A percentile compares a stretch with the other conserved stretches of the same genome.
Evolutionary conservation across 805 yeast species (phyloP).

Genomic region (Saccharomycopsis javanensis): DNA sequence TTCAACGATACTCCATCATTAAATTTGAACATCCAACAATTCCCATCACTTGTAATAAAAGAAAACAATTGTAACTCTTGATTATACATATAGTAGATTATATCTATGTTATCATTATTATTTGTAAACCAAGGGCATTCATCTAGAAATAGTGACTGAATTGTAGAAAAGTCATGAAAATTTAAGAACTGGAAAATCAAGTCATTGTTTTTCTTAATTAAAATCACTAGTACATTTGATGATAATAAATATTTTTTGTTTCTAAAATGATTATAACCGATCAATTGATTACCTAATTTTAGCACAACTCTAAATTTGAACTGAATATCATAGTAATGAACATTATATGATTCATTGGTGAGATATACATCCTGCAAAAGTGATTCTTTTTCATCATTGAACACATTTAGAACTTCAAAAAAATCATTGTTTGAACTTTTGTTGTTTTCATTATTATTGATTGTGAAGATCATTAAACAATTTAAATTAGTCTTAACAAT

Average conservation of each 20-base stretch:
- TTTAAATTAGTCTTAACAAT: slow-evolving; percentile 29
- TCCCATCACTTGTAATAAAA: slow-evolving; percentile 15
- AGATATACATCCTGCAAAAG: slow-evolving; percentile 16
- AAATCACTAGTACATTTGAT: not conserved
- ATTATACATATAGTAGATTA: slow-evolving; percentile 7
- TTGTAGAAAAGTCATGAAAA: not conserved
- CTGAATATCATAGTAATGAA: slow-evolving; percentile 19
- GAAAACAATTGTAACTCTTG: slow-evolving; percentile 7
- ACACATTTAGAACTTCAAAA: slow-evolving; percentile 10
- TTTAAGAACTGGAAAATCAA: not conserved
- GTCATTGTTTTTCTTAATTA: not conserved
- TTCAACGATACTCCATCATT: not conserved
- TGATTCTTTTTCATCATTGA: slow-evolving; percentile 8
- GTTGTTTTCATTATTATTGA: slow-evolving; percentile 10
- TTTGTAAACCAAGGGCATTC: slow-evolving; percentile 16
- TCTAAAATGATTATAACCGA: slow-evolving; percentile 20
- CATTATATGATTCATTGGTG: slow-evolving; percentile 3
- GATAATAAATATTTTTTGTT: not conserved
- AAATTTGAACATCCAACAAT: slow-evolving; percentile 18
- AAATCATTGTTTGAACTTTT: slow-evolving; percentile 3
- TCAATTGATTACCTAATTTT: slow-evolving; percentile 22
- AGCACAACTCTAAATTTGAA: slow-evolving; percentile 24
- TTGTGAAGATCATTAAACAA: slow-evolving; percentile 31
- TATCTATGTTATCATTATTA: not conserved
- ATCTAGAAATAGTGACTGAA: slow-evolving; percentile 11